These are phyloP conservation scores for Paspalum notatum DNA, from an alignment of 176 grass and related monocot species.

Conservation along the genomic window DNA sequence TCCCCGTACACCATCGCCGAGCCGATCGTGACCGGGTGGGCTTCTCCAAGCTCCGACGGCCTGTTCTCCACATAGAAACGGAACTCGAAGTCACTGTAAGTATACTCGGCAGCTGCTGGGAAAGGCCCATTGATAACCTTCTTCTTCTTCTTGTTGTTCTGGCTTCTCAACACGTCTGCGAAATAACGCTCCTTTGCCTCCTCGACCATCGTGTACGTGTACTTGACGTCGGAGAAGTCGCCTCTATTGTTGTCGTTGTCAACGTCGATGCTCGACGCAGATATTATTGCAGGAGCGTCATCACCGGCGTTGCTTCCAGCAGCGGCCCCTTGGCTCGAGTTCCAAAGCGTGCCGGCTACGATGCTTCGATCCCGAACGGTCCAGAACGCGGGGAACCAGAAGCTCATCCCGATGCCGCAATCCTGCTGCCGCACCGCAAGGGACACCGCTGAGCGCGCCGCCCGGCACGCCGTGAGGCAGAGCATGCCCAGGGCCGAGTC, in stretches of 20 bases:
- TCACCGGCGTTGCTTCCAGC: too few species aligned
- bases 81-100: constrained; percentile 49
- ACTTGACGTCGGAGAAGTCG: constrained; percentile 47
- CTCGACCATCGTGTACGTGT: constrained; percentile 30
- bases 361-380: constrained; percentile 42
- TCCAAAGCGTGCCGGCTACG: constrained; percentile 40
- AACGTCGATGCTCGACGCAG: constrained; percentile 28
- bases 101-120: constrained; percentile 15
- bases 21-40: constrained; percentile 39
- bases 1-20: constrained; percentile 24
- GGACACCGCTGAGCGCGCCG: constrained; percentile 14
- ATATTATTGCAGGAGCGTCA: too few species aligned
- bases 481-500: constrained; percentile 23
- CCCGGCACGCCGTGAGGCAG: constrained; percentile 57
- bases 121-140: constrained; percentile 23
- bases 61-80: neutral
- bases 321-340: neutral
- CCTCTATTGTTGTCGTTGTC: neutral
- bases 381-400: constrained; percentile 69
- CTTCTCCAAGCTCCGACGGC: neutral
- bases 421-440: neutral
- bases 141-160: neutral
- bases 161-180: neutral
- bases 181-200: constrained; percentile 38
- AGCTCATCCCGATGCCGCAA: constrained; percentile 59